Percentiles rank a stretch among this genome's conserved stretches.
These are phyloP conservation scores for Aspergillus candidus DNA, from an alignment of 2,329 filamentous ascomycete species.

Conservation along the genomic window DNA sequence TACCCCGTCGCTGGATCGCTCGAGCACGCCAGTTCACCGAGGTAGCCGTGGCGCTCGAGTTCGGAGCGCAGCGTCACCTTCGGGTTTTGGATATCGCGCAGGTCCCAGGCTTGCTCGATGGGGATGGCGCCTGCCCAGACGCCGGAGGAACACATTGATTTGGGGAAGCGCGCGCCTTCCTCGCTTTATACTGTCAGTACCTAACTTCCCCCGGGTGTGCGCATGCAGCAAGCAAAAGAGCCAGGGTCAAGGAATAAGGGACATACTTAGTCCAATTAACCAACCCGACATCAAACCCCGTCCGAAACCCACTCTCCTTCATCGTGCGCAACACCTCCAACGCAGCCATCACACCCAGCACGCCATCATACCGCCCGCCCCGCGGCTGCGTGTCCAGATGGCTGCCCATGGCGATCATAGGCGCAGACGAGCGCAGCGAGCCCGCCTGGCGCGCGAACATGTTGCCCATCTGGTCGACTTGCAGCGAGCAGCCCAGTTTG, in stretches of 20 bases:
- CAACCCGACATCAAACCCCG: constrained; percentile 60
- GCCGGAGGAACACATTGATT: constrained; percentile 64
- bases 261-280: constrained; percentile 56
- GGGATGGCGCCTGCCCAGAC: constrained; percentile 64
- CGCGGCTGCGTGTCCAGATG: constrained; percentile 28
- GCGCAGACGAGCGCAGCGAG: constrained; percentile 10
- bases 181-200: constrained; percentile 46
- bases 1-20: constrained; percentile 38
- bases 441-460: constrained; percentile 25
- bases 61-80: constrained; percentile 56
- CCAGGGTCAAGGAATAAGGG: constrained; percentile 32
- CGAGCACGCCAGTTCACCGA: constrained; percentile 52
- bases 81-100: constrained; percentile 53
- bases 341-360: constrained; percentile 63
- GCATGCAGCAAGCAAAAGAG: background rate
- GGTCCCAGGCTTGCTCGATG: constrained; percentile 52
- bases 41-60: constrained; percentile 61
- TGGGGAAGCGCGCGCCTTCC: constrained; percentile 70
- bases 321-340: constrained; percentile 63
- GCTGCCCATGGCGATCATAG: constrained; percentile 44
- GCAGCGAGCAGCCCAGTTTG: constrained; percentile 56
- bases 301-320: constrained; percentile 60
- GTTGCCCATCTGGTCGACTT: constrained; percentile 56
- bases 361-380: constrained; percentile 60
- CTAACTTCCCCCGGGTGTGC: background rate